Evolutionary conservation across 495 filamentous ascomycete genomes (phyloP).

Genomic region (Xylaria cubensis): DNA sequence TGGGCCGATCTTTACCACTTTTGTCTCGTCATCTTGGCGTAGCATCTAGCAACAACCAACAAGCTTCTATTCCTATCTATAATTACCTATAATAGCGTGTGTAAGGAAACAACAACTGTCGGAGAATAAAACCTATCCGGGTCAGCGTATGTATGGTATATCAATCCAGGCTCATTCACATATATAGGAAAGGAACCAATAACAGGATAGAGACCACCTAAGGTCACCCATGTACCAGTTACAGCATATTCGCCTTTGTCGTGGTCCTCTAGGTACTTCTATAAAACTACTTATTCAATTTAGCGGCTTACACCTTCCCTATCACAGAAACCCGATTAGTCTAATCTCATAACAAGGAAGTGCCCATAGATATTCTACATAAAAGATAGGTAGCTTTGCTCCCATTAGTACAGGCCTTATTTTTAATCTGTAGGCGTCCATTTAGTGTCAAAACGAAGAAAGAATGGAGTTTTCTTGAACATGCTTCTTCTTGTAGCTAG

Average conservation of each 20-base stretch:
- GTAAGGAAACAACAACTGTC: neutral
- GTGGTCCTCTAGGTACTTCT: neutral
- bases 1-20: constrained; percentile 8
- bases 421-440: neutral
- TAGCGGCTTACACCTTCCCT: neutral
- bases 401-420: neutral
- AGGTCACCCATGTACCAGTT: neutral
- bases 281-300: neutral
- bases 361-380: neutral
- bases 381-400: neutral
- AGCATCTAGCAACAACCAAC: neutral
- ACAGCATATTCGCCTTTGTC: neutral
- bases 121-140: neutral
- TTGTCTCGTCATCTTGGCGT: neutral
- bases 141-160: neutral
- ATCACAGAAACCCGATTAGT: neutral
- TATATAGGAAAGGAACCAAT: neutral
- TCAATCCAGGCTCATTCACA: neutral
- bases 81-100: neutral
- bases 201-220: neutral
- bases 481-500: neutral
- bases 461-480: neutral
- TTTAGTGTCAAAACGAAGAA: neutral
- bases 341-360: neutral
- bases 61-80: neutral